A percentile compares a stretch with the other conserved stretches of the same genome.
phyloP scores from a whole-genome alignment of 1,139 yeast genomes.

The Wickerhamomyces sp. region DNA sequence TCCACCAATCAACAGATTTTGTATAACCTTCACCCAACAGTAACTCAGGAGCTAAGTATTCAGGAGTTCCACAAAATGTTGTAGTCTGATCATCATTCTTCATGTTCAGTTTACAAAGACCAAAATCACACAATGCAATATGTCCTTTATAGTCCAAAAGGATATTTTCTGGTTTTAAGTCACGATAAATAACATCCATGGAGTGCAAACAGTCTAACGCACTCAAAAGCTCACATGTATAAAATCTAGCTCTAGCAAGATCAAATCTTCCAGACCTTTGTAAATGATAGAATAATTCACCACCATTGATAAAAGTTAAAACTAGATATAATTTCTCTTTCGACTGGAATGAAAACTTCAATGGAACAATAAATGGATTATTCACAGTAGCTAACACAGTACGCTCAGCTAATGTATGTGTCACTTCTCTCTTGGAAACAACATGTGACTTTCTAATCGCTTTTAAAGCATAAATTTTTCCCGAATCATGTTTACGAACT shows the following conservation, averaged over 20 bases:
- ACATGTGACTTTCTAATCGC: slow-evolving; percentile 92
- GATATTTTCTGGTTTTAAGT: slow-evolving; percentile 93
- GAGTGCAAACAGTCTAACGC: slow-evolving; percentile 91
- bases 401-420: slow-evolving; percentile 93
- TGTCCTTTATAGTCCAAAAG: slow-evolving; percentile 93
- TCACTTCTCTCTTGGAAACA: slow-evolving; percentile 90
- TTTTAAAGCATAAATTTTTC: slow-evolving; percentile 89
- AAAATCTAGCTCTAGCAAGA: slow-evolving; percentile 84
- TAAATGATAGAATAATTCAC: slow-evolving; percentile 91
- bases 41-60: slow-evolving; percentile 92
- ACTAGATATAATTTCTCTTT: slow-evolving; percentile 90
- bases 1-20: slow-evolving; percentile 97
- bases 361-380: slow-evolving; percentile 97
- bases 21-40: slow-evolving; percentile 91
- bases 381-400: slow-evolving; percentile 90
- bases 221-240: slow-evolving; percentile 87
- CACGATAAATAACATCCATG: slow-evolving; percentile 89
- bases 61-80: slow-evolving; percentile 97
- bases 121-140: slow-evolving; percentile 95
- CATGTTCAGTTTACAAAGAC: slow-evolving; percentile 93
- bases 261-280: slow-evolving; percentile 90
- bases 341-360: slow-evolving; percentile 93
- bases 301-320: slow-evolving; percentile 92
- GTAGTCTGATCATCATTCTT: slow-evolving; percentile 81
- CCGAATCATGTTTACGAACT: slow-evolving; percentile 91